Evolutionary conservation across 139 green algal genomes (phyloP), one percentile per base, ranked within the genome.

Genomic region (Tetradesmus lagerheimii): DNA sequence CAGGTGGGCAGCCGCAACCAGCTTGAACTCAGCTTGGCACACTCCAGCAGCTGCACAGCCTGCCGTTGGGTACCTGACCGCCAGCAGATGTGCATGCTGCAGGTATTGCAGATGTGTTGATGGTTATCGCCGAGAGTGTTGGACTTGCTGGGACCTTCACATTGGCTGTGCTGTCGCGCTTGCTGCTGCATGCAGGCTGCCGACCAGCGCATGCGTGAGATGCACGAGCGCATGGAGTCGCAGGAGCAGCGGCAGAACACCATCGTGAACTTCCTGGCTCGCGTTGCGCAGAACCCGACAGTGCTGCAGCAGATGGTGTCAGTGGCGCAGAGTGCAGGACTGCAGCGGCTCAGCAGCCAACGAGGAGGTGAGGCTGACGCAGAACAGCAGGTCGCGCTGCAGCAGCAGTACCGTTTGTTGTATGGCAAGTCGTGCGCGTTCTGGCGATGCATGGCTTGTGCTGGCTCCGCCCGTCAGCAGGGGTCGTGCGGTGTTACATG

Each of bases 181-280:
- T 82, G 35, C 37, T n/a, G 76, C 2, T 45, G 37, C 16, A 95
- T 12, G 23, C 37, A 96, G 94, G 91, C 67, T 31, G 88, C 94
- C 0, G 95, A 97, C 43, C 45, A 91, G 9, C 92, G 96, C 84
- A 93, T 97, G 38, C 88, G 90, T 0, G 87, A 93, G 29, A 86
- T 99, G 88, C 85, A 93, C 78, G 62, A 94, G n/a, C 93, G 95
- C 29, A 77, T 98, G 86, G 95, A 97, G 39, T 1, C 66, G 15
- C 95, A 93, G 29, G 96, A 99, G 91, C 77, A 95, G 84, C 94
- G 96, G 31, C 96, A 98, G 94, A 94, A 96, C 88, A 95, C 97
- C 34, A 97, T 98, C 78, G 94, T 99, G 78, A 91, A 89, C 80
- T 97, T 99, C 88, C 94, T 98, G 87, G 93, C 94, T 16, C 93